Conservation (phyloP, 805 yeast species). For the Candida fluviatilis region DNA sequence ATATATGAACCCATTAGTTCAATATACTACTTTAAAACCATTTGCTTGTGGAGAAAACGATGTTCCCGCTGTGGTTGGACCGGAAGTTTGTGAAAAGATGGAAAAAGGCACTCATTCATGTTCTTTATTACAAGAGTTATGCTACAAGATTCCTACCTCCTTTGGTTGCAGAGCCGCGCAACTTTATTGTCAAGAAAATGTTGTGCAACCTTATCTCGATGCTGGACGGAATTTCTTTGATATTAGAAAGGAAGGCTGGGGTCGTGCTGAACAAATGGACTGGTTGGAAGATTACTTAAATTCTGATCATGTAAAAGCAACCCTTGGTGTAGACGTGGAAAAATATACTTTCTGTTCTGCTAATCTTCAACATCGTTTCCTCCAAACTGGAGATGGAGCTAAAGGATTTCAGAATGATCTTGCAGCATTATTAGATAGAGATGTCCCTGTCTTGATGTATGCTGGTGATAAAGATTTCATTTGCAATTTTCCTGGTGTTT, state of each 20-base stretch:
- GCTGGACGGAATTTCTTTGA: conserved; percentile 95
- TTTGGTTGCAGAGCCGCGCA: conserved; percentile 91
- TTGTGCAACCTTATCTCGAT: conserved; percentile 73
- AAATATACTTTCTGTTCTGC: conserved; percentile 32
- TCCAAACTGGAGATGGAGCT: conserved; percentile 48
- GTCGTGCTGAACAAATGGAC: conserved; percentile 47
- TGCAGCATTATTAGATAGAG: conserved; percentile 38
- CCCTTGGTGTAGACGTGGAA: conserved; percentile 52
- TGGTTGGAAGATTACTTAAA: conserved; percentile 50
- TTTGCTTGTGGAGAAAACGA: conserved; percentile 96
- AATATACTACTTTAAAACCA: conserved; percentile 75
- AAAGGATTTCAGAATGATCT: conserved; percentile 60
- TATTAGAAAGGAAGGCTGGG: conserved; percentile 45
- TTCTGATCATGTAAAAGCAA: conserved; percentile 45
- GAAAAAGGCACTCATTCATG: conserved; percentile 64
- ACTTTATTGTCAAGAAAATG: conserved; percentile 80
- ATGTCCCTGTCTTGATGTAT: conserved; percentile 68
- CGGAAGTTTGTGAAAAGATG: conserved; percentile 69
- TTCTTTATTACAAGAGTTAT: conserved; percentile 63
- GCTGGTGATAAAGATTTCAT: background rate
- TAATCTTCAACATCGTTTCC: background rate
- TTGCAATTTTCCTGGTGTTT: background rate
- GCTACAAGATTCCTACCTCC: conserved; percentile 70
- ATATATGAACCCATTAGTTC: conserved; percentile 77
- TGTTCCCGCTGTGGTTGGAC: conserved; percentile 66